phyloP scores from a whole-genome alignment of 1,284 basidiomycete species.

The Agaricales sp. region DNA sequence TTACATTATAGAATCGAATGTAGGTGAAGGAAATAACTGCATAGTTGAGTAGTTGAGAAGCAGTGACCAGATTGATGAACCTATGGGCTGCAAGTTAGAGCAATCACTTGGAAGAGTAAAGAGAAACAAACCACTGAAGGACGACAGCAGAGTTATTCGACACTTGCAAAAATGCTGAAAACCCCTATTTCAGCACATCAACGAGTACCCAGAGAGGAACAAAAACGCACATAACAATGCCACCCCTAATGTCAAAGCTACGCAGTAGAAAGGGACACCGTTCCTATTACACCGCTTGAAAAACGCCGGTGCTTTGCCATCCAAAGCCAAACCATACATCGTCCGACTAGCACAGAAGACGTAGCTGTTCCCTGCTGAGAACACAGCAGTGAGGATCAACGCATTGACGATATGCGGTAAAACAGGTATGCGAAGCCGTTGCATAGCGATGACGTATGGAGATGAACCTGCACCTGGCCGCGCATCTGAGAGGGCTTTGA shows the following conservation, averaged over 20 bases:
- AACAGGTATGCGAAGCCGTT: conserved; percentile 43
- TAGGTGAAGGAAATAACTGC: conserved; percentile 36
- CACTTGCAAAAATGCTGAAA: conserved; percentile 32
- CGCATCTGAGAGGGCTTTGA: conserved; percentile 34
- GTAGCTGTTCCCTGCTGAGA: conserved; percentile 71
- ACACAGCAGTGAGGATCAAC: conserved; percentile 52
- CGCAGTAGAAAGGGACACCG: conserved; percentile 54
- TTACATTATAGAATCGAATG: conserved; percentile 30
- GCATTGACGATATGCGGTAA: conserved; percentile 64
- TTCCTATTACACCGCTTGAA: conserved; percentile 43
- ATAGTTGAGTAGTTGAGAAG: conserved; percentile 35
- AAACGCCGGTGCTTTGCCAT: conserved; percentile 47
- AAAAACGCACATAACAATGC: conserved; percentile 28
- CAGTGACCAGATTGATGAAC: conserved; percentile 36
- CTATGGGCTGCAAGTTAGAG: conserved; percentile 12
- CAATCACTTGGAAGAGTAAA: background rate
- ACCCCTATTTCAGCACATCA: conserved; percentile 1
- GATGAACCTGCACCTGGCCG: conserved; percentile 43
- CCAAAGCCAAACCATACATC: conserved; percentile 61
- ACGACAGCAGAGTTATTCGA: conserved; percentile 36
- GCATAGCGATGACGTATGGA: conserved; percentile 72
- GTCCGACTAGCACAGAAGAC: conserved; percentile 71
- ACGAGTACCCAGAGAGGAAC: background rate
- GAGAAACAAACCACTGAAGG: conserved; percentile 27
- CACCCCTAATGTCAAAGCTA: conserved; percentile 25